Evolutionary conservation across 2,329 filamentous ascomycete genomes (phyloP).

Genomic region (Penicillium sp.): DNA sequence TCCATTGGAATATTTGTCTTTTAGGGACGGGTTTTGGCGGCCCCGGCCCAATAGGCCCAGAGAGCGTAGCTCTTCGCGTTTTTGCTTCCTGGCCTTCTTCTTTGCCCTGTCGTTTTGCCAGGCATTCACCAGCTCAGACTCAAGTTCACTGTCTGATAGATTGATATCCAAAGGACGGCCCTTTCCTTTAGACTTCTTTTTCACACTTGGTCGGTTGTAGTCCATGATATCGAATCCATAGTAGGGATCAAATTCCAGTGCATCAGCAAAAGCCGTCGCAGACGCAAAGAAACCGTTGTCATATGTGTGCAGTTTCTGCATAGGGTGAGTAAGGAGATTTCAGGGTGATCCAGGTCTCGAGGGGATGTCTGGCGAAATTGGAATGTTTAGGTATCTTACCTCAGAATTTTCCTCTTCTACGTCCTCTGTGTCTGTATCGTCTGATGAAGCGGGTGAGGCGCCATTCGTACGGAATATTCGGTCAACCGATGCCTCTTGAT

Average conservation of each 20-base stretch:
- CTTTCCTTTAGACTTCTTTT: slow-evolving; percentile 56
- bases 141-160: slow-evolving; percentile 61
- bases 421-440: no score
- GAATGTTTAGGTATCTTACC: no score
- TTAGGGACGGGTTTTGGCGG: slow-evolving; percentile 56
- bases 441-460: no score
- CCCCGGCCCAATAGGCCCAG: slow-evolving; percentile 54
- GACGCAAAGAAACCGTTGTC: slow-evolving; percentile 44
- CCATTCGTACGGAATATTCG: no score
- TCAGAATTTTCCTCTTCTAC: no score
- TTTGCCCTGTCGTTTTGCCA: slow-evolving; percentile 62
- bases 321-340: no score
- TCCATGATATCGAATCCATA: slow-evolving; percentile 80
- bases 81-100: slow-evolving; percentile 61
- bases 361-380: no score
- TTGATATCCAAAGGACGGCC: no score
- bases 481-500: no score
- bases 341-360: no score
- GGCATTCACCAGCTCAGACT: slow-evolving; percentile 49
- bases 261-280: slow-evolving; percentile 50
- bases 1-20: slow-evolving; percentile 62
- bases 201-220: slow-evolving; percentile 61
- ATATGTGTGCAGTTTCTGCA: no score
- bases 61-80: slow-evolving; percentile 58
- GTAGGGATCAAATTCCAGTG: slow-evolving; percentile 51